Evolutionary conservation across 139 green algal species (phyloP).

Genomic region (Coccomyxa sp.): DNA sequence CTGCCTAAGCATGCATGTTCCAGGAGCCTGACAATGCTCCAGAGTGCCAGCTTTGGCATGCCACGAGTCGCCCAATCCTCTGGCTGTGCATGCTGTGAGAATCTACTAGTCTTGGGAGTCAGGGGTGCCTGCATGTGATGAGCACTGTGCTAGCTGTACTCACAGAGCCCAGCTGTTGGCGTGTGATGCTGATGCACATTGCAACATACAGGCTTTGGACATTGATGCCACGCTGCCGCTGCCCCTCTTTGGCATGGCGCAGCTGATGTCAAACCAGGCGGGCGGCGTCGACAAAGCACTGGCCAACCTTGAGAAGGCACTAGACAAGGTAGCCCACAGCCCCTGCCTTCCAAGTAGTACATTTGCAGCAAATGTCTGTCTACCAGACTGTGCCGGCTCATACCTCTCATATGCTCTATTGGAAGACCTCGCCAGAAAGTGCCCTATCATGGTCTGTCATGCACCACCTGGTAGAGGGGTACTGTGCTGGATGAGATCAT

Average conservation of each 20-base stretch:
- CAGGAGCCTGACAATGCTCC: neutral
- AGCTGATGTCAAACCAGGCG: constrained; percentile 55
- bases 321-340: no score
- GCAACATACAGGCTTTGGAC: constrained; percentile 43
- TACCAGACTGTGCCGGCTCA: no score
- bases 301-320: constrained; percentile 60
- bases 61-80: neutral
- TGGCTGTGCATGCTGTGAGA: neutral
- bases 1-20: neutral
- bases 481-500: no score
- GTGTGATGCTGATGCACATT: no score
- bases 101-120: no score
- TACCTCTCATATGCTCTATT: no score
- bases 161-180: neutral
- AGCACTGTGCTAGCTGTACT: neutral
- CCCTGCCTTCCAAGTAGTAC: no score
- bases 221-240: constrained; percentile 51
- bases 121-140: neutral
- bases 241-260: constrained; percentile 60
- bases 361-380: no score
- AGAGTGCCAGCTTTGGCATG: neutral
- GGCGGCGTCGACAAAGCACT: constrained; percentile 54
- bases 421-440: no score
- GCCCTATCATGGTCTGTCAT: no score
- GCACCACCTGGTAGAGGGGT: no score